phyloP scores from a whole-genome alignment of 805 yeast genomes.

The Yamadazyma philogaea region DNA sequence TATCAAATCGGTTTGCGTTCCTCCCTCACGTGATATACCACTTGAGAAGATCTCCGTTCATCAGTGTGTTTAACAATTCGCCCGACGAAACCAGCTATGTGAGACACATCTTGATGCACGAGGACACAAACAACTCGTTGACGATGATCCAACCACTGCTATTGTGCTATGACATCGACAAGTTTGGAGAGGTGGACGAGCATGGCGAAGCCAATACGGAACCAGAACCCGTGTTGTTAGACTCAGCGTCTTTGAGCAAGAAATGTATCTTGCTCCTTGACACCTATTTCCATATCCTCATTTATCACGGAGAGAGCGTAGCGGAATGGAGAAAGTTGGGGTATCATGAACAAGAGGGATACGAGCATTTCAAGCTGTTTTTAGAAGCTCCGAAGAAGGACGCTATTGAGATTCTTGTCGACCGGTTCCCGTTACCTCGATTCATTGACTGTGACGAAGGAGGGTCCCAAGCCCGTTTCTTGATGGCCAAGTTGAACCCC shows the following conservation, averaged over 20 bases:
- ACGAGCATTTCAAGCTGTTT: constrained; percentile 80
- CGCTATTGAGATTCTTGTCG: constrained; percentile 86
- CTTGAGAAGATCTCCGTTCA: constrained; percentile 91
- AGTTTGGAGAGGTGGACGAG: constrained; percentile 35
- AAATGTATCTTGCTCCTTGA: constrained; percentile 85
- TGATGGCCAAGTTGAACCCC: constrained; percentile 92
- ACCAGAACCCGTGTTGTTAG: constrained; percentile 89
- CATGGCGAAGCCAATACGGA: constrained; percentile 42
- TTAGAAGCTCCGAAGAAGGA: constrained; percentile 88
- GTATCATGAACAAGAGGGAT: constrained; percentile 87
- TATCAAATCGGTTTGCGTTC: constrained; percentile 78
- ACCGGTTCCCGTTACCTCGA: constrained; percentile 96
- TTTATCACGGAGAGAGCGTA: constrained; percentile 91
- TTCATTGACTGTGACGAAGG: constrained; percentile 97
- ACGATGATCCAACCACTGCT: constrained; percentile 98
- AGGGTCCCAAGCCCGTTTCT: constrained; percentile 96
- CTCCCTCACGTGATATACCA: constrained; percentile 96
- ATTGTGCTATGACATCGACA: constrained; percentile 54
- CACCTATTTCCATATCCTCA: constrained; percentile 94
- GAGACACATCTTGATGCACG: constrained; percentile 86
- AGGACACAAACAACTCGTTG: constrained; percentile 87
- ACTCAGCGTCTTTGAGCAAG: constrained; percentile 87
- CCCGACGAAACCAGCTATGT: constrained; percentile 99
- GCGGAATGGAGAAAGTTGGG: constrained; percentile 97
- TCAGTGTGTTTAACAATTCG: constrained; percentile 94